Evolutionary conservation across 257 asterid species (phyloP), one percentile per base, ranked within the genome.

Genomic region (Cruciata laevipes): DNA sequence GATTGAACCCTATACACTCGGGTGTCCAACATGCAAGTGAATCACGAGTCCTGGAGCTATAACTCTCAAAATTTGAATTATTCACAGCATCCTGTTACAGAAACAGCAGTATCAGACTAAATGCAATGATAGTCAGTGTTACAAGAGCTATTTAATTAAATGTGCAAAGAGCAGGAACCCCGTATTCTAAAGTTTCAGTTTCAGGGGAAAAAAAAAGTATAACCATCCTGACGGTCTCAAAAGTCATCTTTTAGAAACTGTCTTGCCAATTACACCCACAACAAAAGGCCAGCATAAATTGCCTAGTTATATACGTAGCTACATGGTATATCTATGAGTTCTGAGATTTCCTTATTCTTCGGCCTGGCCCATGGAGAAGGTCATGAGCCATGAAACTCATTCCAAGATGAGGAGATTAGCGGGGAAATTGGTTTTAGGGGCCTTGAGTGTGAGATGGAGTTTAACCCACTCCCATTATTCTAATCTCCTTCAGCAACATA

Each of bases 1-100:
- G 96, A 83, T 93, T 93, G 82, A 93, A 90, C 65, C 99, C 99
- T 76, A 85, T 83, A 75, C 80, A 79, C 79, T 93, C 99, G 42
- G 99, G 95, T 56, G 83, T 78, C 99, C 97, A 93, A 77, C 83
- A 84, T 27, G 96, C 81, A 76, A 93, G 75, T 35, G 99, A 93
- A 74, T 93, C 99, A 27, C 89, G 95, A 59, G 88, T 90, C 80
- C 79, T 87, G 55, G 99, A 79, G 78, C 90, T 84, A 74, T 84
- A 90, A 70, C 69, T 88, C 82, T 85, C 99, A 68, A 90, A 93
- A 79, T 84, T 93, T 27, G 99, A 85, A 74, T 84, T 88, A 71
- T 66, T 83, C 65, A 93, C 73, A 71, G 96, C 99, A 79, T 90
- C 99, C 95, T 93, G 89, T 59, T 67, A 77, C 57, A 65, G 32